These are phyloP conservation scores for Annulohypoxylon bovei DNA, from an alignment of 495 filamentous ascomycete species.

Conservation along the genomic window DNA sequence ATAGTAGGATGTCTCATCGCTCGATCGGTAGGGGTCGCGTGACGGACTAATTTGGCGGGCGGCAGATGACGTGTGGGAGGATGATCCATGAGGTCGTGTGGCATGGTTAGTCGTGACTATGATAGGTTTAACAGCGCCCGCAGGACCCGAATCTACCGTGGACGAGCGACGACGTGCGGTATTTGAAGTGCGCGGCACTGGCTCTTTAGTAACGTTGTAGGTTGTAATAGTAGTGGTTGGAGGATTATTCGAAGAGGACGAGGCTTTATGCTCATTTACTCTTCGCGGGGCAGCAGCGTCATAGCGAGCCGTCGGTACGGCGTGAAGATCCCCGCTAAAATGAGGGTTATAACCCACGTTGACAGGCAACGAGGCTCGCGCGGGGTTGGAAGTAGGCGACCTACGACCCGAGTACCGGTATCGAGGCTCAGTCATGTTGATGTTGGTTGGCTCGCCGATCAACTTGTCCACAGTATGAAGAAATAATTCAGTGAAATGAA, in stretches of 20 bases:
- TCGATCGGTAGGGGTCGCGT: constrained; percentile 59
- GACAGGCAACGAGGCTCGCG: constrained; percentile 58
- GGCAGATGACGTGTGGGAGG: constrained; percentile 45
- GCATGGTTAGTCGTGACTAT: constrained; percentile 57
- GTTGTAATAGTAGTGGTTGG: constrained; percentile 54
- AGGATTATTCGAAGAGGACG: constrained; percentile 35
- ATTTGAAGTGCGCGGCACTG: constrained; percentile 53
- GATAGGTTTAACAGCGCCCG: constrained; percentile 52
- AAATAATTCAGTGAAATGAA: constrained; percentile 25
- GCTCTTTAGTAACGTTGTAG: constrained; percentile 60
- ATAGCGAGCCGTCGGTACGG: constrained; percentile 52
- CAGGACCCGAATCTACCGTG: constrained; percentile 45
- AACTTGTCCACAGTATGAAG: constrained; percentile 5
- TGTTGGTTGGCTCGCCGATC: constrained; percentile 22
- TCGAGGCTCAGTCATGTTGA: constrained; percentile 57
- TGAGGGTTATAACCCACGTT: constrained; percentile 52
- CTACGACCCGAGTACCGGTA: constrained; percentile 50
- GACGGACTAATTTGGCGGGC: constrained; percentile 55
- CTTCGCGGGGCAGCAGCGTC: constrained; percentile 45
- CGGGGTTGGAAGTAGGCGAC: constrained; percentile 58
- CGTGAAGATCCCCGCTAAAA: constrained; percentile 55
- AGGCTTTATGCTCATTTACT: constrained; percentile 39
- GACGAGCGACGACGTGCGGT: constrained; percentile 52
- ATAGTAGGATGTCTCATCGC: constrained; percentile 63
- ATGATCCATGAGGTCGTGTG: constrained; percentile 41